Evolutionary conservation across 1,139 yeast species (phyloP), one percentile per base, ranked within the genome.

Genomic region (Debaryomyces robertsiae): DNA sequence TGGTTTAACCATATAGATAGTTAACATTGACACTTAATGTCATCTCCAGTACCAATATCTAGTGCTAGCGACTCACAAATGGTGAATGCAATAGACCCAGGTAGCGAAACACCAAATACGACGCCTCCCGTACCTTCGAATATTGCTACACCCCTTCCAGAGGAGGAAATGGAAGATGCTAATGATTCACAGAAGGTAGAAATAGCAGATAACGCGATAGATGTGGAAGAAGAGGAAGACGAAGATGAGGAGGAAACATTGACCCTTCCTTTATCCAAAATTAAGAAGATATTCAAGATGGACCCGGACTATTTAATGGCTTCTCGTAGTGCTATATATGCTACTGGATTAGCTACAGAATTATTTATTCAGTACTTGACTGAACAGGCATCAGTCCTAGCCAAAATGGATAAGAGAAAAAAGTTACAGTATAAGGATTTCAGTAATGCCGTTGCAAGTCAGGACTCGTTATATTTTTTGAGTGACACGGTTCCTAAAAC

Each of bases 291-390:
- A 41, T 82, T 93, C 57, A 89, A 87, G 55, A 77, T 84, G 61
- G 98, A 93, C 57, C 89, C 91, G 4, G 96, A 88, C 32, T 86
- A 86, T 52, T 65, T 76, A 4, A 78, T 88, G 2, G 83, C 93
- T 2, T 81, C 95, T 1, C 86, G 82, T 43, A 72, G 84, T 28
- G 95, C 96, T 0, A 88, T 86, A 10, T 86, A 84, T 53, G 83
- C 95, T 10, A 75, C 93, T 2, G 94, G 95, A 0, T 78, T 87
- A 35, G 96, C 97, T 4, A 84, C 96, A 0, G 96, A 91, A 55
- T 65, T 88, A 38, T 91, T 91, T 60, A 77, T 90, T 11, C 88
- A 85, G 60, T 80, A 85, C 52, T 69, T 91, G 41, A 78, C 90
- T 0, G 95, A 86, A 59, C 94, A 88, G 53, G 93, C 96, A 0